phyloP scores from a whole-genome alignment of 2,329 filamentous ascomycete species.

The Fusarium devonianum region DNA sequence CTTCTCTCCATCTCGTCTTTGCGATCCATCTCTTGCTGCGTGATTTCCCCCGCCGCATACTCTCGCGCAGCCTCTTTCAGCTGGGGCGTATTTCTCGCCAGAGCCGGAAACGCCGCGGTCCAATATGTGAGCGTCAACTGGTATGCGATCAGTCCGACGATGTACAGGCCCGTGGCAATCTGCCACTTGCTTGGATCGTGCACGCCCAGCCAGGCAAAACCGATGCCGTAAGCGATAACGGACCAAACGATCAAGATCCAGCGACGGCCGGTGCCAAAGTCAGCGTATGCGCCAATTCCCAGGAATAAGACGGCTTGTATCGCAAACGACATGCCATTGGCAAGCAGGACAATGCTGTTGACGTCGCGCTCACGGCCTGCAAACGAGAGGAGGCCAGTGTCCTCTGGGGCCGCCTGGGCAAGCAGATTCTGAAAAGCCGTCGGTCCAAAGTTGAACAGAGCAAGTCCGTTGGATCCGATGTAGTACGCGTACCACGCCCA shows the following conservation, averaged over 20 bases:
- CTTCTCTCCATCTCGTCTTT: constrained; percentile 69
- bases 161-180: constrained; percentile 67
- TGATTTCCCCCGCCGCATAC: constrained; percentile 55
- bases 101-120: constrained; percentile 63
- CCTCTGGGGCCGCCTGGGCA: constrained; percentile 63
- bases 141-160: constrained; percentile 71
- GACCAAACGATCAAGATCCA: constrained; percentile 69
- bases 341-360: constrained; percentile 69
- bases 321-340: constrained; percentile 73
- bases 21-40: constrained; percentile 65
- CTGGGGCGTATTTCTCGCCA: constrained; percentile 48
- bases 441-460: constrained; percentile 69
- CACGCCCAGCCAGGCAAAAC: constrained; percentile 73
- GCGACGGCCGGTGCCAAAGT: constrained; percentile 71
- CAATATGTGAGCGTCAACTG: constrained; percentile 74
- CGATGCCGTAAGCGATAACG: constrained; percentile 66
- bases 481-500: constrained; percentile 58
- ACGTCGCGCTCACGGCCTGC: constrained; percentile 65
- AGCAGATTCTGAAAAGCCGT: constrained; percentile 71
- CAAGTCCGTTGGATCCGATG: constrained; percentile 70
- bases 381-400: constrained; percentile 60
- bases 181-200: constrained; percentile 67
- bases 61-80: constrained; percentile 45
- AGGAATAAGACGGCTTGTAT: constrained; percentile 67
- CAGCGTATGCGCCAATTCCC: constrained; percentile 60